phyloP scores from a whole-genome alignment of 257 asterid genomes.

The Dorcoceras hygrometricum region DNA sequence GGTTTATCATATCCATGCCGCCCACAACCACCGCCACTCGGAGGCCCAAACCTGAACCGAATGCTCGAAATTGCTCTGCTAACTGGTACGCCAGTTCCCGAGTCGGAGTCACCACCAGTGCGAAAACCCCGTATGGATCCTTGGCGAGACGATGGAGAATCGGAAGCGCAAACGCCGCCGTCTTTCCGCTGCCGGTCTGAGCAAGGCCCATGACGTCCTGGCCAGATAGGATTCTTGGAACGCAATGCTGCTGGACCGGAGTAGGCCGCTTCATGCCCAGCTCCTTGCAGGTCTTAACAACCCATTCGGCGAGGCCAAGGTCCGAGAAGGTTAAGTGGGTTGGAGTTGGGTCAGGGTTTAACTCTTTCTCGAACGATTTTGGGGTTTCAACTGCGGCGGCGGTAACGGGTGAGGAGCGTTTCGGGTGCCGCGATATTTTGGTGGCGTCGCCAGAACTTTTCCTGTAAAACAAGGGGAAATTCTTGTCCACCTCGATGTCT shows the following conservation, averaged over 20 bases:
- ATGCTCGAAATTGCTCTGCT: conserved; percentile 91
- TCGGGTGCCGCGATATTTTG: not conserved
- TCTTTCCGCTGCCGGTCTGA: conserved; percentile 94
- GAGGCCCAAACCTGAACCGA: conserved; percentile 72
- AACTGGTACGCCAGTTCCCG: conserved; percentile 88
- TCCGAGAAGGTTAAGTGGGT: conserved; percentile 55
- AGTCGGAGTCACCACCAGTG: conserved; percentile 86
- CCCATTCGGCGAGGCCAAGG: conserved; percentile 89
- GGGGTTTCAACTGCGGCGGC: conserved; percentile 6
- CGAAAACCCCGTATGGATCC: conserved; percentile 82
- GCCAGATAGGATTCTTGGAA: conserved; percentile 79
- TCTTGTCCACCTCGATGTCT: conserved; percentile 34
- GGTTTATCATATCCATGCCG: conserved; percentile 87
- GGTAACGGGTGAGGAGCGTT: not conserved
- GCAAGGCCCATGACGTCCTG: conserved; percentile 87
- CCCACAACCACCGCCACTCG: conserved; percentile 79
- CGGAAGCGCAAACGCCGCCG: conserved; percentile 93
- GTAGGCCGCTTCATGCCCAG: conserved; percentile 86
- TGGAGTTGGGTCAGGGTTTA: conserved; percentile 55
- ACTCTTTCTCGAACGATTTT: conserved; percentile 45
- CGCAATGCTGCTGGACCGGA: conserved; percentile 88
- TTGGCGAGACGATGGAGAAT: conserved; percentile 71
- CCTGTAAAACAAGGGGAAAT: conserved; percentile 58
- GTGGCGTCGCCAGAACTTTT: conserved; percentile 19
- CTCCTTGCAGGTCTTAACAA: conserved; percentile 70